Percentiles rank a stretch among this genome's conserved stretches.
Evolutionary conservation across 805 yeast genomes (phyloP).

Genomic region (Barnettozyma vustinii): DNA sequence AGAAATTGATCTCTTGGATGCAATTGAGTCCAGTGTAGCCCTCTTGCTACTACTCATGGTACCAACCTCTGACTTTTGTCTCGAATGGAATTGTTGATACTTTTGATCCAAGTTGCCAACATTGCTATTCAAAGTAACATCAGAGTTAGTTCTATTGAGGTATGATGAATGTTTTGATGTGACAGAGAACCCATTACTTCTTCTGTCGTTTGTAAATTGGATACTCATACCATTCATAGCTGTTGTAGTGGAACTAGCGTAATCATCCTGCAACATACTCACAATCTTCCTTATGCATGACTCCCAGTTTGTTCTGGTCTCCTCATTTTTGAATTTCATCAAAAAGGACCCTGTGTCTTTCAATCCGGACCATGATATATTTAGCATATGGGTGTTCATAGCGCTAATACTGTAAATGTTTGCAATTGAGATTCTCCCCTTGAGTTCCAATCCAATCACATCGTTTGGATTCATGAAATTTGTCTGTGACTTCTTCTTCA

Average conservation of each 20-base stretch:
- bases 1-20: constrained; percentile 32
- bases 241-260: constrained; percentile 5
- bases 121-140: constrained; percentile 10
- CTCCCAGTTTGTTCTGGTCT: constrained; percentile 79
- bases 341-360: constrained; percentile 84
- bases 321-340: constrained; percentile 78
- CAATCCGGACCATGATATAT: constrained; percentile 78
- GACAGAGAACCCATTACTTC: constrained; percentile 24
- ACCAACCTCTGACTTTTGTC: constrained; percentile 25
- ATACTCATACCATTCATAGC: constrained; percentile 17
- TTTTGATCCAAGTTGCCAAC: constrained; percentile 6
- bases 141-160: constrained; percentile 20
- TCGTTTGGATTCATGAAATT: constrained; percentile 15
- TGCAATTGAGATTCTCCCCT: constrained; percentile 77
- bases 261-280: constrained; percentile 26
- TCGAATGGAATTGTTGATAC: constrained; percentile 16
- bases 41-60: constrained; percentile 15
- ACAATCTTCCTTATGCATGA: constrained; percentile 49
- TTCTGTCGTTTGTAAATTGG: constrained; percentile 17
- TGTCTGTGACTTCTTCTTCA: constrained; percentile 34
- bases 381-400: constrained; percentile 49
- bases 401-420: constrained; percentile 49
- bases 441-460: constrained; percentile 48
- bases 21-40: constrained; percentile 24
- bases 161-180: constrained; percentile 24